Base-by-base conservation (phyloP, 257 asterid genomes). In the Nicotiana tomentosiformis region DNA sequence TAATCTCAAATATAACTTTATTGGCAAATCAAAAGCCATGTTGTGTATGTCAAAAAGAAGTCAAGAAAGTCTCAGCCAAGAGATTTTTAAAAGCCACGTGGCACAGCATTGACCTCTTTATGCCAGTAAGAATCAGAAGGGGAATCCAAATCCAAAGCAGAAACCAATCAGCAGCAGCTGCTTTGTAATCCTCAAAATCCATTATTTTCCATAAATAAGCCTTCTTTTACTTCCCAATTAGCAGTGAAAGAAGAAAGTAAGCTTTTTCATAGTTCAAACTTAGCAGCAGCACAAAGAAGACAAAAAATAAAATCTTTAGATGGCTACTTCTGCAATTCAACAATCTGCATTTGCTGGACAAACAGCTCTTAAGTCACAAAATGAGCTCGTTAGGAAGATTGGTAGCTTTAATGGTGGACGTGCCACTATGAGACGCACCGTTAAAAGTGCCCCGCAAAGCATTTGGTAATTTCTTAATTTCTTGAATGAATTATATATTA, bases 381-480 rank as follows among this genome's bases (percentile, higher is more conserved):
- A 90, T 87, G 96, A 93, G 88, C 87, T 95, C 43, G n/a, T 83
- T 83, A 82, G 93, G 46, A 95, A 90, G 87, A 85, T 90, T 51
- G 95, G 97, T 80, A 85, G 69, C 89, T 62, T 85, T 66, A 83
- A 77, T 69, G 90, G 84, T 66, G 95, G 92, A 84, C 98, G 98
- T 77, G 68, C 88, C 94, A 87, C 94, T 90, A 95, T 95, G 99
- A 87, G 99, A 70, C 96, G 98, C 23, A 95, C 98, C 20, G 97
- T 95, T 82, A 95, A 85, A 89, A 91, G 94, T 68, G 86, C 90
- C 74, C 98, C 98, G 17, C 95, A 90, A 56, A 93, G 97, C 90
- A 95, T 95, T 82, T 95, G 99, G 98, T 94, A 86, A 3, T 65
- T 20, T 68, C 17, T 68, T 33, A 16, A 66, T 32, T 37, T 68